phyloP scores from a whole-genome alignment of 176 grass and related monocot genomes.

The Tuctoria greenei region DNA sequence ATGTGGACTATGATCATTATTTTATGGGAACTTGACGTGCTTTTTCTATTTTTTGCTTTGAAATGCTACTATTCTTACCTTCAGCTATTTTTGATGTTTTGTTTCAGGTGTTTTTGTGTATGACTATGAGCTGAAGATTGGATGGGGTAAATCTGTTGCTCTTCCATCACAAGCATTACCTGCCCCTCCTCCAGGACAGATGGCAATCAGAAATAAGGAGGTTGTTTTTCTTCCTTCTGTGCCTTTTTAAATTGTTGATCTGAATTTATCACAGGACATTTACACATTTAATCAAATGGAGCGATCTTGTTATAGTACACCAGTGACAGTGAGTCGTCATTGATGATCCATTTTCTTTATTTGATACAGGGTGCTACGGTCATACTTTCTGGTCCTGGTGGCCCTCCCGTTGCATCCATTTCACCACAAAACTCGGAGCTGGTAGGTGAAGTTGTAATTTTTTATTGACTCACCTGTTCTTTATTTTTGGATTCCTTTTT shows the following conservation, averaged over 20 bases:
- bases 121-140: conserved; percentile 96
- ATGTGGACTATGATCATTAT: conserved; percentile 15
- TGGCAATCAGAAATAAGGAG: conserved; percentile 99
- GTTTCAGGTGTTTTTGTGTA: conserved; percentile 88
- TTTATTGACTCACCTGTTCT: conserved; percentile 28
- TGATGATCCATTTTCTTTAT: conserved; percentile 27
- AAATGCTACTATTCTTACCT: conserved; percentile 11
- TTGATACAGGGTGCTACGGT: conserved; percentile 78
- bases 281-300: neutral
- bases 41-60: neutral
- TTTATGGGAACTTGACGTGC: conserved; percentile 25
- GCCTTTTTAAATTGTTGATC: neutral
- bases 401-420: conserved; percentile 64
- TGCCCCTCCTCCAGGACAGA: conserved; percentile 95
- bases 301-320: conserved; percentile 14
- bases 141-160: conserved; percentile 97
- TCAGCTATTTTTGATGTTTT: conserved; percentile 22
- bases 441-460: conserved; percentile 45
- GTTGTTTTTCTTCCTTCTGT: conserved; percentile 39
- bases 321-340: no score
- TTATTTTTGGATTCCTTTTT: conserved; percentile 12
- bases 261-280: conserved; percentile 16
- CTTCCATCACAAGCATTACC: conserved; percentile 91
- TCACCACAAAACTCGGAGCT: conserved; percentile 79
- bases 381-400: conserved; percentile 82